A percentile compares a stretch with the other conserved stretches of the same genome.
Conservation (phyloP, 495 filamentous ascomycete genomes). For the Durotheca rogersii region DNA sequence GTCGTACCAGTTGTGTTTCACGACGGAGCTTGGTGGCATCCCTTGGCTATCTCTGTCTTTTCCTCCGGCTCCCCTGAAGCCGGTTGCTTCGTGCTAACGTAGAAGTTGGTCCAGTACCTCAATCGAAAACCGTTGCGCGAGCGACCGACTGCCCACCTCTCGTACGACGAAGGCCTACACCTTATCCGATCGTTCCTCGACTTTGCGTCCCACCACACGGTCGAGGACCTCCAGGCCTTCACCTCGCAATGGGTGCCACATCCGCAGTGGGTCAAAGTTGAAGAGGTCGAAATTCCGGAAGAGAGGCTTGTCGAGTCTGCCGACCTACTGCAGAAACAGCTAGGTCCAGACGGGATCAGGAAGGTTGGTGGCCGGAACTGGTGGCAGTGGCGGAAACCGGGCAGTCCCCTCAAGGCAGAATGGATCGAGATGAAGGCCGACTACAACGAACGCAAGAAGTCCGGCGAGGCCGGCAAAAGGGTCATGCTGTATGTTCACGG, state of each 20-base stretch:
- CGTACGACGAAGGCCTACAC: slow-evolving; percentile 91
- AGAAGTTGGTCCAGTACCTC: slow-evolving; percentile 61
- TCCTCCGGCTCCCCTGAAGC: too few species aligned
- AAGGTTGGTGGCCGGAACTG: slow-evolving; percentile 79
- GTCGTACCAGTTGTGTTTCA: slow-evolving; percentile 61
- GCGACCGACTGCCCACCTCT: slow-evolving; percentile 82
- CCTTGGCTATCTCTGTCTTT: slow-evolving; percentile 59
- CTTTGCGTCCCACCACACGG: slow-evolving; percentile 79
- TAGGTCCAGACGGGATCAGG: slow-evolving; percentile 71
- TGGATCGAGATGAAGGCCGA: slow-evolving; percentile 95
- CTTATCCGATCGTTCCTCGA: slow-evolving; percentile 80
- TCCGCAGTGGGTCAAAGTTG: slow-evolving; percentile 82
- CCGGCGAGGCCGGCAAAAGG: slow-evolving; percentile 58
- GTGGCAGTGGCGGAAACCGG: slow-evolving; percentile 86
- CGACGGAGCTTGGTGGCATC: slow-evolving; percentile 63
- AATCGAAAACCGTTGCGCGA: slow-evolving; percentile 71
- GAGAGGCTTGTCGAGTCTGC: slow-evolving; percentile 63
- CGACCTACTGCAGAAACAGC: slow-evolving; percentile 60
- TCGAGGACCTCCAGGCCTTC: slow-evolving; percentile 90
- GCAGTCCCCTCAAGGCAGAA: slow-evolving; percentile 70
- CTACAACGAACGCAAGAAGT: slow-evolving; percentile 66
- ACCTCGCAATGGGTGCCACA: slow-evolving; percentile 86
- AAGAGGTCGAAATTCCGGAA: slow-evolving; percentile 68
- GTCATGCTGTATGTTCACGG: slow-evolving; percentile 95
- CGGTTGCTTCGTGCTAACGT: slow-evolving; percentile 20